Percentiles rank a stretch among this genome's conserved stretches.
Evolutionary conservation across 129 eudicot genomes (phyloP).

Genomic region (sunflower (Helianthus annuus)): HanXRQr2.0-SUNRISE NC_035435.2:130316020-130316519

Average conservation of each 20-base stretch:
- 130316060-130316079: too few species aligned
- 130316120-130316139: too few species aligned
- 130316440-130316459: conserved; percentile 62
- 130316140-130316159: too few species aligned
- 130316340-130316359: conserved; percentile 75
- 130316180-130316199: too few species aligned
- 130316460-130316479: conserved; percentile 77
- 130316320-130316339: conserved; percentile 9
- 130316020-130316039: too few species aligned
- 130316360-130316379: conserved; percentile 74
- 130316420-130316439: conserved; percentile 37
- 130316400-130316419: conserved; percentile 57
- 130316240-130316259: conserved; percentile 56
- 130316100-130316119: too few species aligned
- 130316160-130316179: too few species aligned
- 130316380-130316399: conserved; percentile 50
- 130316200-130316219: too few species aligned
- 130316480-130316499: conserved; percentile 57
- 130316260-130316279: background rate
- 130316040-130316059: too few species aligned
- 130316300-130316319: background rate
- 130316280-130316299: too few species aligned
- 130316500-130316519: conserved; percentile 45
- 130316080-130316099: too few species aligned
- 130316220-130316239: conserved; percentile 62